Evolutionary conservation across 176 grass and related monocot species (phyloP).

Genomic region (Phoenix dactylifera): DNA sequence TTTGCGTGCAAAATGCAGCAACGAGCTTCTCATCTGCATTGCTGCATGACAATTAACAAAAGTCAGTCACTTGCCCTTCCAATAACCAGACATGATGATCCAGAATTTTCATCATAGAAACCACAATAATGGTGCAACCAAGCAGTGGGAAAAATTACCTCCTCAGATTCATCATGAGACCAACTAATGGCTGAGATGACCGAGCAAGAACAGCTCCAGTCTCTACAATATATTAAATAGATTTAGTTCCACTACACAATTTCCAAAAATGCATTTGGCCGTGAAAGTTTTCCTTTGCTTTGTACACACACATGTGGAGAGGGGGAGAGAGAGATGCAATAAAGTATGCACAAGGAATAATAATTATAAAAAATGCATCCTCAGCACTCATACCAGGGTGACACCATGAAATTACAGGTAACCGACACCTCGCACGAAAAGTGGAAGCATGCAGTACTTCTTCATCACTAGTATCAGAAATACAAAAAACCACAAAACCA

Average conservation of each 20-base stretch:
- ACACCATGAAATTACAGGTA: constrained; percentile 96
- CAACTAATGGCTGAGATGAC: constrained; percentile 93
- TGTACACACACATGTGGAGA: too few relatives aligned
- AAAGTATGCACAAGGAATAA: too few relatives aligned
- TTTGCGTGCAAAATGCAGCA: constrained; percentile 48
- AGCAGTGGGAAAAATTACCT: constrained; percentile 42
- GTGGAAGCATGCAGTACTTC: constrained; percentile 81
- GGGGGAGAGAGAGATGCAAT: too few relatives aligned
- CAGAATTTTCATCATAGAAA: too few relatives aligned
- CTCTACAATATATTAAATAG: constrained; percentile 20
- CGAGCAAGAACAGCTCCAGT: constrained; percentile 96
- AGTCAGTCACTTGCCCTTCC: too few relatives aligned
- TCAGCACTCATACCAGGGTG: constrained; percentile 40
- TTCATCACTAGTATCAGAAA: constrained; percentile 54
- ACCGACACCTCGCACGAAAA: constrained; percentile 71
- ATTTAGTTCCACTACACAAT: neutral
- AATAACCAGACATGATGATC: too few relatives aligned
- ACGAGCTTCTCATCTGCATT: constrained; percentile 95
- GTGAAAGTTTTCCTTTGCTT: too few relatives aligned
- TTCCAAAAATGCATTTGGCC: neutral
- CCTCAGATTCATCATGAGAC: constrained; percentile 87
- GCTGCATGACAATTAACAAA: constrained; percentile 27
- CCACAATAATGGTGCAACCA: too few relatives aligned
- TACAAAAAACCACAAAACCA: neutral
- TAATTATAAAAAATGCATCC: neutral